These are phyloP conservation scores for Hypoxylon cercidicola DNA, from an alignment of 495 filamentous ascomycete genomes.

Conservation along the genomic window DNA sequence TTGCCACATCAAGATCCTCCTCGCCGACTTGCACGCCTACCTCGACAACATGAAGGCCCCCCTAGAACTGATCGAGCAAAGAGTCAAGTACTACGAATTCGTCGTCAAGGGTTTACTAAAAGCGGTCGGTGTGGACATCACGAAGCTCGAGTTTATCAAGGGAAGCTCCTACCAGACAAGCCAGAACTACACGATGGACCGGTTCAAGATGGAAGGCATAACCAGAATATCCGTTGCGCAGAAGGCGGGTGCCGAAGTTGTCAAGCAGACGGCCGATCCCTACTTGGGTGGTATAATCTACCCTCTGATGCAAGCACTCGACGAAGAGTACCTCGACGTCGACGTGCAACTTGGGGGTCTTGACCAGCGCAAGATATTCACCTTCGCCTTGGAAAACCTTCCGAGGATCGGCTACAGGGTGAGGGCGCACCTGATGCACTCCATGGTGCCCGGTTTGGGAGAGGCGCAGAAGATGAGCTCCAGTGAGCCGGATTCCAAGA, in stretches of 20 bases:
- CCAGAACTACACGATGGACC: slow-evolving; percentile 76
- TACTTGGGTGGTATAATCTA: slow-evolving; percentile 85
- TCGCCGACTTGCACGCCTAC: slow-evolving; percentile 84
- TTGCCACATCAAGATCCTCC: slow-evolving; percentile 81
- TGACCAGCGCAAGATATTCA: slow-evolving; percentile 93
- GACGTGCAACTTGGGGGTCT: slow-evolving; percentile 84
- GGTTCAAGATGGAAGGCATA: slow-evolving; percentile 70
- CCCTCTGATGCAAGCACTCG: slow-evolving; percentile 87
- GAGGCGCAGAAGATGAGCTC: slow-evolving; percentile 74
- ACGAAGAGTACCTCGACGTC: slow-evolving; percentile 88
- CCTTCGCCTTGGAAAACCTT: slow-evolving; percentile 78
- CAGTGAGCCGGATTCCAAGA: slow-evolving; percentile 78
- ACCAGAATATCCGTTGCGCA: slow-evolving; percentile 76
- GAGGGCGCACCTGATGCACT: slow-evolving; percentile 88
- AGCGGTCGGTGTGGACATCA: slow-evolving; percentile 77
- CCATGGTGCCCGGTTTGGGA: slow-evolving; percentile 89
- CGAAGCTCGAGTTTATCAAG: slow-evolving; percentile 83
- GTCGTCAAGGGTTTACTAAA: slow-evolving; percentile 73
- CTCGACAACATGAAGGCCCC: slow-evolving; percentile 87
- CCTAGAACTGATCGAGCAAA: slow-evolving; percentile 84
- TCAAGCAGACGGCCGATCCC: slow-evolving; percentile 85
- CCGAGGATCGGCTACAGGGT: slow-evolving; percentile 74
- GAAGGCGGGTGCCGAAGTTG: slow-evolving; percentile 90
- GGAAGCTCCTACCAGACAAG: slow-evolving; percentile 85
- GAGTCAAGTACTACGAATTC: slow-evolving; percentile 76